Base-by-base conservation (phyloP, 495 filamentous ascomycete genomes). In the Ascodesmis nigricans region DNA sequence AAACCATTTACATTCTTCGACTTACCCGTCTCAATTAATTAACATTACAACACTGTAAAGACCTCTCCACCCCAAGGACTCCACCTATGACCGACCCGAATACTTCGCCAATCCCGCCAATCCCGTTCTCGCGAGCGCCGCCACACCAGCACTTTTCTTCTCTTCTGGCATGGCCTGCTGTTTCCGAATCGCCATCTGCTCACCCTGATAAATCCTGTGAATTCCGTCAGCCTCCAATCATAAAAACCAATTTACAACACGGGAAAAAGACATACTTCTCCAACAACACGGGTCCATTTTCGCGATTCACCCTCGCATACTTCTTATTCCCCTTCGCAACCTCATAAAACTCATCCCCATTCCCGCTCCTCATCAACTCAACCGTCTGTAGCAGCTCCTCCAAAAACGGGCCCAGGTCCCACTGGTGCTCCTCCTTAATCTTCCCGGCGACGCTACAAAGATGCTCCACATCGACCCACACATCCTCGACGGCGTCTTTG, bases 361-460 rank as follows among this genome's bases (percentile, higher is more conserved):
- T 90, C 9, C 91, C 81, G 0, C 71, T 70, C 49, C 75, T 72
- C 62, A 99, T 78, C 31, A 99, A 61, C 37, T 70, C 58, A 28
- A 87, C 72, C 1, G 84, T 93, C 59, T 99, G 87, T 41, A 79
- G 71, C 16, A 99, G 59, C 55, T 93, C 84, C 48, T 92, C 87
- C 24, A 95, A 60, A 41, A 83, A 87, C n/a, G n/a, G n/a, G n/a
- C n/a, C n/a, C n/a, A n/a, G n/a, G 45, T 81, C 72, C 23, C 70
- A 64, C 2, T 95, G 62, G 49, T 90, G 78, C 6, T 70, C 70
- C 5, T 67, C 62, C 33, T 81, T 78, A 17, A 97, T 67, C 33
- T 68, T 69, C 30, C 77, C 69, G 34, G 95, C 84, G 52, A 97
- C 95, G 24, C 73, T 59, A 26, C 75, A 64, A 0, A 97, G 68